Percentiles rank a stretch among this genome's conserved stretches.
Evolutionary conservation across 2,329 filamentous ascomycete genomes (phyloP).

Genomic region (Parastagonospora avenae): DNA sequence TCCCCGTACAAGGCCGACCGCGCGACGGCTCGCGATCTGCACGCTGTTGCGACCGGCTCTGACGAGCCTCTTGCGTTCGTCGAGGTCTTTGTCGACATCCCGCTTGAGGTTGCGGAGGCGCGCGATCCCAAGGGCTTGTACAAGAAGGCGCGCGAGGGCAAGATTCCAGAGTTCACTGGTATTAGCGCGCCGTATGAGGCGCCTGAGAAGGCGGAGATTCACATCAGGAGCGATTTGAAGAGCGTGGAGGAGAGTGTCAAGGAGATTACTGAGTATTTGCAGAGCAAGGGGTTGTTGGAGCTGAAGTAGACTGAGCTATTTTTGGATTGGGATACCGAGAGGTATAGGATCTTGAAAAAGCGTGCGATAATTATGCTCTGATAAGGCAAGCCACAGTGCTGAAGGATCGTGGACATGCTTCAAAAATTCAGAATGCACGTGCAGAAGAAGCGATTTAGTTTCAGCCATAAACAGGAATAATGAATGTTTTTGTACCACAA

Average conservation of each 20-base stretch:
- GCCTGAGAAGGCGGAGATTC: conserved; percentile 82
- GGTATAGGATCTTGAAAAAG: too few species aligned
- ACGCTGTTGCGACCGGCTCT: conserved; percentile 61
- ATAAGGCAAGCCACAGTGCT: too few species aligned
- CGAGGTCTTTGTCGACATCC: conserved; percentile 92
- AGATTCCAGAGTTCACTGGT: conserved; percentile 97
- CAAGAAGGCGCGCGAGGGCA: conserved; percentile 90
- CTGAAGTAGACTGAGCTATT: not conserved
- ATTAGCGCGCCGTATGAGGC: conserved; percentile 95
- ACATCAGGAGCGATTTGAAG: conserved; percentile 79
- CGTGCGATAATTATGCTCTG: too few species aligned
- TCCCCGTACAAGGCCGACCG: conserved; percentile 91
- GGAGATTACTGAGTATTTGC: conserved; percentile 80
- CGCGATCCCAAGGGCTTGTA: conserved; percentile 97
- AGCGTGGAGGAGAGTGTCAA: conserved; percentile 87
- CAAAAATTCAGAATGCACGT: too few species aligned
- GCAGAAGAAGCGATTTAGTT: too few species aligned
- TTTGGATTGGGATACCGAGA: too few species aligned
- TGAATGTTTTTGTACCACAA: too few species aligned
- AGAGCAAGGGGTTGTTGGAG: conserved; percentile 68
- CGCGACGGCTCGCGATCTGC: conserved; percentile 78
- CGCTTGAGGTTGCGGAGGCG: conserved; percentile 89
- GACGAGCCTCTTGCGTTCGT: conserved; percentile 81
- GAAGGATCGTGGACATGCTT: too few species aligned
- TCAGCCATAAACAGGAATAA: too few species aligned